Evolutionary conservation across 805 yeast genomes (phyloP), one percentile per base, ranked within the genome.

Genomic region (Metschnikowia hibisci): DNA sequence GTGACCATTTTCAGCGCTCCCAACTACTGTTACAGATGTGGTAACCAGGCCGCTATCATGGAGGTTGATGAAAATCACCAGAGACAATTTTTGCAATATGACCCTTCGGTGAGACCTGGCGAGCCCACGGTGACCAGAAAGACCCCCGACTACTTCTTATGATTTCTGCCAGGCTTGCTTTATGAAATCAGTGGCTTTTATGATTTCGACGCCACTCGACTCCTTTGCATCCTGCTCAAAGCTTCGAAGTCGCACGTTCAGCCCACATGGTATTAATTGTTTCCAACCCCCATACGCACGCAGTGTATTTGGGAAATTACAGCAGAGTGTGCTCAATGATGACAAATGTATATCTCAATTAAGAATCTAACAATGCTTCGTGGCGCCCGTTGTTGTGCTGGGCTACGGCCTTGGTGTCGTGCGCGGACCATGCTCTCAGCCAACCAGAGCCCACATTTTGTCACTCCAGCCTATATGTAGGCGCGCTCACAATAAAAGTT

Each of bases 1-100:
- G 97, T 90, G 32, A 90, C 98, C 26, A 88, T 90, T 44, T 90
- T 89, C 64, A 80, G 88, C 47, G 98, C 98, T 23, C 98, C 98
- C 47, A 90, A 90, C 67, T 90, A 90, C 66, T 90, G 98, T 69
- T 90, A 90, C 66, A 78, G 98, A 70, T 90, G 98, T 72, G 98
- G 98, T 58, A 90, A 90, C 69, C 96, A 88, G 72, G 97, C 97
- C 34, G 96, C 96, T 30, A 87, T 90, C 55, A 90, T 90, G 97
- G 96, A 90, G 69, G 96, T 90, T 48, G 96, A 90, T 64, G 97
- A 90, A 66, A 84, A 82, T 62, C 91, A 87, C 66, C 82, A 86
- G 64, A 83, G 87, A 77, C 95, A 83, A 63, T 88, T 89, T 64
- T 71, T 91, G 67, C 97, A 91, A 67, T 91, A 91, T 66, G 98